These are phyloP conservation scores for Aspergillus fumigatiaffinis DNA, from an alignment of 2,329 filamentous ascomycete species.

Conservation along the genomic window DNA sequence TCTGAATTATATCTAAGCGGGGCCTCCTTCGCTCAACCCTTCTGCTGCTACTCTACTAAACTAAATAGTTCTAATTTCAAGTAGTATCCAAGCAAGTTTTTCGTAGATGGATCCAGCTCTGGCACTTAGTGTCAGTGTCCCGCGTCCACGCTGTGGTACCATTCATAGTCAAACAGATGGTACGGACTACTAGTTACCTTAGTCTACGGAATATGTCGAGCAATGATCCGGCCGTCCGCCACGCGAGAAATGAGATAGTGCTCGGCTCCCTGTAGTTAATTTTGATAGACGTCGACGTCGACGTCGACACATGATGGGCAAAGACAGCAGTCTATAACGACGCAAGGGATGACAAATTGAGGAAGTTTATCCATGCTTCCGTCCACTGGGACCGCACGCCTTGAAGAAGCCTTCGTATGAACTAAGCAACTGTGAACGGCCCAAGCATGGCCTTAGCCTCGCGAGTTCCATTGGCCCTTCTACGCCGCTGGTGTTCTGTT, in stretches of 20 bases:
- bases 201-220: no score
- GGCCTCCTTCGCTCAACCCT: no score
- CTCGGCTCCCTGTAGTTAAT: neutral
- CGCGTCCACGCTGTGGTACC: no score
- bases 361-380: neutral
- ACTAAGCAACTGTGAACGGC: neutral
- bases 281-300: no score
- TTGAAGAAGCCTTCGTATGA: neutral
- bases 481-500: no score
- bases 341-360: neutral
- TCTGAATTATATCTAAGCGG: neutral
- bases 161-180: no score
- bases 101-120: neutral
- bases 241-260: neutral
- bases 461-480: neutral
- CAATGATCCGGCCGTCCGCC: neutral
- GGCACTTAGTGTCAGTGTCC: no score
- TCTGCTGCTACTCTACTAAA: neutral
- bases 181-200: no score
- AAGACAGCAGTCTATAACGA: neutral
- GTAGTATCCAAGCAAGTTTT: neutral
- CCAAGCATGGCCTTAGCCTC: neutral
- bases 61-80: neutral
- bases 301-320: no score
- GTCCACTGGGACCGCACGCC: neutral